Evolutionary conservation across 495 filamentous ascomycete species (phyloP), one percentile per base, ranked within the genome.

Genomic region (Rhizodiscina lignyota): DNA sequence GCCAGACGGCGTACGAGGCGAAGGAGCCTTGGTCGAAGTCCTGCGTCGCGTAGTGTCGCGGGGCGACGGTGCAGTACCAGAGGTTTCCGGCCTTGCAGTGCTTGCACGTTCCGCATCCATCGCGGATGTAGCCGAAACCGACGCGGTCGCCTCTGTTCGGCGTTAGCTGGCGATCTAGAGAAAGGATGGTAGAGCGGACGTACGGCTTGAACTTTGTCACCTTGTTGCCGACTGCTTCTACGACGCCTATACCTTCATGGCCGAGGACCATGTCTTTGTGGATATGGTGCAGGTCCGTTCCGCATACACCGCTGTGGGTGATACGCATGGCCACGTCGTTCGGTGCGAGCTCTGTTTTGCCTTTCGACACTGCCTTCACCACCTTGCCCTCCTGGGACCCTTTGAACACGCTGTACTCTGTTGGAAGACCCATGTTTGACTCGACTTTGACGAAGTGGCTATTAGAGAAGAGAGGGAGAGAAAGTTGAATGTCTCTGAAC

Each of bases 181-280:
- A n/a, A n/a, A n/a, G n/a, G n/a, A n/a, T n/a, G n/a, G n/a, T n/a
- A n/a, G n/a, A n/a, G n/a, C n/a, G n/a, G n/a, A n/a, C n/a, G n/a
- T n/a, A n/a, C n/a, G n/a, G n/a, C n/a, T n/a, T n/a, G n/a, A 69
- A 45, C 24, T 57, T 49, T 18, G 56, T 56, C 26, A 63, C 60
- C 0, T 34, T 39, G 17, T 55, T 54, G 6, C 68, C 68, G n/a
- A 63, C 18, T 10, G 47, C 45, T 19, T 60, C 47, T 15, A 73
- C 53, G 18, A 63, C 40, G 4, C 67, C 68, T 1, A 58, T 56
- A 18, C 67, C 67, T 50, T 72, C 68, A 38, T 72, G 68, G 11
- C 68, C 67, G 13, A 70, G 56, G 4, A 63, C 60, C 39, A 56
- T 51, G 22, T 51, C 53, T 24, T 35, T 38, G 5, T 32, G 37